These are phyloP conservation scores for Termitomyces sp. DNA, from an alignment of 1,284 basidiomycete genomes.

Conservation along the genomic window DNA sequence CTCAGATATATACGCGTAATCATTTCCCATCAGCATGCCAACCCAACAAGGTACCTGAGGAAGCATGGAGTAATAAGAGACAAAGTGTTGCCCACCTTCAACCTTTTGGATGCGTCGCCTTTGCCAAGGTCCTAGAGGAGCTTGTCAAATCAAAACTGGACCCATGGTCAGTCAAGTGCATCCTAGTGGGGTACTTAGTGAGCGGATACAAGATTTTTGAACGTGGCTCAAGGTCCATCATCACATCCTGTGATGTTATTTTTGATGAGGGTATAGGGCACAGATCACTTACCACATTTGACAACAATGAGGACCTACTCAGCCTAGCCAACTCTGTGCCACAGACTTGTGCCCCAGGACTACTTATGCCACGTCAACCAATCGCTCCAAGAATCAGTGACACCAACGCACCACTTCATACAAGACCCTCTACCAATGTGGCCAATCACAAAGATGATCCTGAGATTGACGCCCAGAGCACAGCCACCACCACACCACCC, in stretches of 20 bases:
- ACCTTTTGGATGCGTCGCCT: background rate
- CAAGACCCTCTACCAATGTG: no score
- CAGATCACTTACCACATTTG: background rate
- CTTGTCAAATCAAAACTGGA: background rate
- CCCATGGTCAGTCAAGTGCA: background rate
- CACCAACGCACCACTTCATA: no score
- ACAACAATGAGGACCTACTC: no score
- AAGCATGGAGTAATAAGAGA: background rate
- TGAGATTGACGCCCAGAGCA: no score
- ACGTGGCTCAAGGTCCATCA: background rate
- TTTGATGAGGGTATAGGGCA: background rate
- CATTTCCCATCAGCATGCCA: background rate
- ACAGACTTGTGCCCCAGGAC: no score
- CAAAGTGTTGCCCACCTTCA: background rate
- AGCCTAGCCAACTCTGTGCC: no score
- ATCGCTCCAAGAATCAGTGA: no score
- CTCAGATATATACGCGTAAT: background rate
- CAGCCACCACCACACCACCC: no score
- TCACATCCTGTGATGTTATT: background rate
- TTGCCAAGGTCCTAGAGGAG: background rate
- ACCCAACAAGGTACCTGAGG: background rate
- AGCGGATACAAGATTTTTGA: background rate
- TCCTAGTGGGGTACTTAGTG: background rate
- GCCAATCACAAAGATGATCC: no score
- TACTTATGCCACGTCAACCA: no score